A percentile compares a stretch with the other conserved stretches of the same genome.
Conservation (phyloP, 2,329 filamentous ascomycete species). For the Periconia sp. region DNA sequence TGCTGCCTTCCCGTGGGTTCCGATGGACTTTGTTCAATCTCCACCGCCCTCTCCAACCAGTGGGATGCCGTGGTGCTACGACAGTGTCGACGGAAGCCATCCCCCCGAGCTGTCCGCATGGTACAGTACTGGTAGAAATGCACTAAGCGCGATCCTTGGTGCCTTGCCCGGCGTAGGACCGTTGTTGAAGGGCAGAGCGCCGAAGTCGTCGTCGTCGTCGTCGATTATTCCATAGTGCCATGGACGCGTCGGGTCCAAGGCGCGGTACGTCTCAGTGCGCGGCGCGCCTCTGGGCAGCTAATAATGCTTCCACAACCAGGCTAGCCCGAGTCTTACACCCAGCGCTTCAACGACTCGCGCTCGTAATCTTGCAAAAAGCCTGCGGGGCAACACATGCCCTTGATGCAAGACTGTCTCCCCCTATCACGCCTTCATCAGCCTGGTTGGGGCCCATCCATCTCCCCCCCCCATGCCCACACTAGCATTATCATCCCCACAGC, state of each 20-base stretch:
- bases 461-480: conserved; percentile 25
- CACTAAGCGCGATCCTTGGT: conserved; percentile 28
- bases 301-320: conserved; percentile 37
- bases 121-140: too few relatives aligned
- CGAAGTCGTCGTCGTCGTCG: conserved; percentile 29
- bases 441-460: conserved; percentile 22
- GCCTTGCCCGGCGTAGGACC: conserved; percentile 25
- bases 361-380: conserved; percentile 26
- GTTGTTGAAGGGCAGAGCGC: conserved; percentile 30
- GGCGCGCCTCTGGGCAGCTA: conserved; percentile 31
- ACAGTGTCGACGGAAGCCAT: conserved; percentile 12
- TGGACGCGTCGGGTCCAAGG: conserved; percentile 31
- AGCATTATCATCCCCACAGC: conserved; percentile 37
- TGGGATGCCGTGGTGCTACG: conserved; percentile 12
- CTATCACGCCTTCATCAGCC: conserved; percentile 31
- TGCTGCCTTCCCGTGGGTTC: conserved; percentile 11
- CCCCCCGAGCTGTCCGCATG: conserved; percentile 20
- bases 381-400: conserved; percentile 12
- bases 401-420: conserved; percentile 14
- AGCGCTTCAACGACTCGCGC: conserved; percentile 28
- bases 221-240: conserved; percentile 31
- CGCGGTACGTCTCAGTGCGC: conserved; percentile 45
- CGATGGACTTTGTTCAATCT: conserved; percentile 18
- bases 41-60: conserved; percentile 15
- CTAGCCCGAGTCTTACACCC: conserved; percentile 32